A percentile compares a stretch with the other conserved stretches of the same genome.
Evolutionary conservation across 441 rosid genomes (phyloP).

Genomic region (Macaranga tanarius): DNA sequence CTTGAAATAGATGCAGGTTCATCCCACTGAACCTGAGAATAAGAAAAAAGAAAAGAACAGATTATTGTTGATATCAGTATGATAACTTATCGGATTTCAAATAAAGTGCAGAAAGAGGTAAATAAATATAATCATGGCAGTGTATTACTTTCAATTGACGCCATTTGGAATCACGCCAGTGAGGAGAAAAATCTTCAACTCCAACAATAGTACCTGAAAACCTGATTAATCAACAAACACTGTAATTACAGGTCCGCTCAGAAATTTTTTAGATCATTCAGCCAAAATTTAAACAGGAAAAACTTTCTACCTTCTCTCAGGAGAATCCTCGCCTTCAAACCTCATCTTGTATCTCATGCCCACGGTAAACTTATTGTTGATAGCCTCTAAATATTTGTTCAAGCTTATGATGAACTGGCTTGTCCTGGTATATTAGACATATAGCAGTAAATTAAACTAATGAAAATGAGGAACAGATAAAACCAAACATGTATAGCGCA

Average conservation of each 20-base stretch:
- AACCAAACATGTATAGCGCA: not conserved
- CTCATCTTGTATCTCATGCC: constrained; percentile 96
- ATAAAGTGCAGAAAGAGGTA: not conserved
- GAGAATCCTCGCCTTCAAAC: constrained; percentile 94
- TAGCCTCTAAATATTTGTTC: constrained; percentile 72
- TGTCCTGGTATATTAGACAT: constrained; percentile 41
- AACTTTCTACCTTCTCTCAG: constrained; percentile 74
- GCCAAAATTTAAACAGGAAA: not conserved
- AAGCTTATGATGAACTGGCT: constrained; percentile 80
- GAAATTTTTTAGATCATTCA: not conserved
- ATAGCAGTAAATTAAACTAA: not conserved
- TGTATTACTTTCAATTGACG: constrained; percentile 73
- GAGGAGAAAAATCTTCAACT: constrained; percentile 63
- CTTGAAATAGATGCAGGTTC: constrained; percentile 73
- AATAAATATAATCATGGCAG: not conserved
- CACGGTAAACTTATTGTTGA: constrained; percentile 49
- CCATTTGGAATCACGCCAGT: constrained; percentile 85
- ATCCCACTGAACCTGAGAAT: constrained; percentile 85
- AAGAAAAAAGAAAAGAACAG: constrained; percentile 19
- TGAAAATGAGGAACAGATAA: not conserved
- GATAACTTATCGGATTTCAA: not conserved
- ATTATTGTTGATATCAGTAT: constrained; percentile 6
- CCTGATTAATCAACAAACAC: constrained; percentile 38
- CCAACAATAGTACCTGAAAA: constrained; percentile 87
- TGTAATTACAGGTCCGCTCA: not conserved